Percentiles rank a stretch among this genome's conserved stretches.
phyloP scores from a whole-genome alignment of 495 filamentous ascomycete genomes.

The Lasiosphaeris hirsuta region DNA sequence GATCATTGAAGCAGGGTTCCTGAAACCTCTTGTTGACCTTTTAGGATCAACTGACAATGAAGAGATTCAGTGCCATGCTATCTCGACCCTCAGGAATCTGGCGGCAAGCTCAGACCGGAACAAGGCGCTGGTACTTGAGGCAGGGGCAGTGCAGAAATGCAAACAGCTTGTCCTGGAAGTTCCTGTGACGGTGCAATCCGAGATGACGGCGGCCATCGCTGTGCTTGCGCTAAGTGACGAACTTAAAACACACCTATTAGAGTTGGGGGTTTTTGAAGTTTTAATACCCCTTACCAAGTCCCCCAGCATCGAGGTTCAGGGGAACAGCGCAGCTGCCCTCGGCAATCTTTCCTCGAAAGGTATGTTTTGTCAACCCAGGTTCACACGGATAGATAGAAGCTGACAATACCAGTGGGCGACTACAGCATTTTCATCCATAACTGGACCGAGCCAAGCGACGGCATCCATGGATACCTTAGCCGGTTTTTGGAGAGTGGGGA shows the following conservation, averaged over 20 bases:
- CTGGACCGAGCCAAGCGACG: constrained; percentile 88
- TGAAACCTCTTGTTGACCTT: constrained; percentile 89
- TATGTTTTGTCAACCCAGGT: constrained; percentile 37
- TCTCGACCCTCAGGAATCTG: constrained; percentile 92
- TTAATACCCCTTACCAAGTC: constrained; percentile 93
- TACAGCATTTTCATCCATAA: constrained; percentile 93
- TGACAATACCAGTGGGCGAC: constrained; percentile 69
- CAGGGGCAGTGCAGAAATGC: constrained; percentile 96
- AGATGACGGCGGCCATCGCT: constrained; percentile 98
- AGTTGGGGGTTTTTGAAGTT: constrained; percentile 92
- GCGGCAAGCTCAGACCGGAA: constrained; percentile 96
- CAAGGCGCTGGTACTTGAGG: constrained; percentile 92
- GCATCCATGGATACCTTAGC: constrained; percentile 90
- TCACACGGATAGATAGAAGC: not conserved
- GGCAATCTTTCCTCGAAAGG: constrained; percentile 97
- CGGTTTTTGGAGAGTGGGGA: constrained; percentile 92
- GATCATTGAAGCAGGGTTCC: constrained; percentile 95
- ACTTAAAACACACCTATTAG: constrained; percentile 85
- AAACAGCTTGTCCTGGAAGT: constrained; percentile 94
- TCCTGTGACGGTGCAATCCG: constrained; percentile 90
- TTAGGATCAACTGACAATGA: constrained; percentile 95
- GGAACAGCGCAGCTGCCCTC: constrained; percentile 92
- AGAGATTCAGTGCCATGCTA: constrained; percentile 98
- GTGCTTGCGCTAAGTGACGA: constrained; percentile 97
- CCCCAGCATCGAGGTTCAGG: constrained; percentile 95